Conservation (phyloP, 139 green algal genomes). For the Edaphochlamys debaryana region DNA sequence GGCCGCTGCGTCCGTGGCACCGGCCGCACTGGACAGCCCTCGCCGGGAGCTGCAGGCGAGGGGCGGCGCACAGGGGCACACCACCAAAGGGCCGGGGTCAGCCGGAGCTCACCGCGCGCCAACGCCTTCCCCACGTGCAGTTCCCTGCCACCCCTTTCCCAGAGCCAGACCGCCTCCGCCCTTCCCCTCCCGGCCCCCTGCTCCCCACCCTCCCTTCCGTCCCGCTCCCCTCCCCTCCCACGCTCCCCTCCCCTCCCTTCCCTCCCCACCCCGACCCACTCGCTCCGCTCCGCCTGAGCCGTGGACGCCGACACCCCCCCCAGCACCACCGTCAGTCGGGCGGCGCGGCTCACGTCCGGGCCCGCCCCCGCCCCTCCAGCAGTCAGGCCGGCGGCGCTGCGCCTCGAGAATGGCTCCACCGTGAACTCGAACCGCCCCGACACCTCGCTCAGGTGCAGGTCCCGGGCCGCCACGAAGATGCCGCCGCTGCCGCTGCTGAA, state of each 20-base stretch:
- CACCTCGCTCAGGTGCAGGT: constrained; percentile 78
- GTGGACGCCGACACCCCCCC: constrained; percentile 37
- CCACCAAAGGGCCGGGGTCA: no score
- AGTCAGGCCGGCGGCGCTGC: not conserved
- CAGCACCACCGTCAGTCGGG: constrained; percentile 29
- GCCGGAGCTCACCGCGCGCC: no score
- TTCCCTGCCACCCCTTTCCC: no score
- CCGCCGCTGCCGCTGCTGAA: constrained; percentile 76
- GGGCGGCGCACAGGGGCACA: no score
- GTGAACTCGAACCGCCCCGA: constrained; percentile 58
- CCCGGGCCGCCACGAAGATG: constrained; percentile 76
- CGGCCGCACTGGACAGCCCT: no score
- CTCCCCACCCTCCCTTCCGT: no score
- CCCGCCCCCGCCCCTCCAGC: not conserved
- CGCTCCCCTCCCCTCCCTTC: not conserved
- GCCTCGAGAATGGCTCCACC: not conserved
- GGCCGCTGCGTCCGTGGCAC: no score
- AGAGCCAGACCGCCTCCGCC: no score
- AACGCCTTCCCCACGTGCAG: no score
- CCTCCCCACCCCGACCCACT: constrained; percentile 1
- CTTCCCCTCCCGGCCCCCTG: no score
- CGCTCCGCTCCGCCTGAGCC: constrained; percentile 29
- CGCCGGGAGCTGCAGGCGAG: no score
- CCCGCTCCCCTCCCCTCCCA: not conserved
- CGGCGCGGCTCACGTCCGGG: not conserved